These are phyloP conservation scores for Tanacetum coccineum DNA, from an alignment of 129 eudicot species.

Conservation along the genomic window DNA sequence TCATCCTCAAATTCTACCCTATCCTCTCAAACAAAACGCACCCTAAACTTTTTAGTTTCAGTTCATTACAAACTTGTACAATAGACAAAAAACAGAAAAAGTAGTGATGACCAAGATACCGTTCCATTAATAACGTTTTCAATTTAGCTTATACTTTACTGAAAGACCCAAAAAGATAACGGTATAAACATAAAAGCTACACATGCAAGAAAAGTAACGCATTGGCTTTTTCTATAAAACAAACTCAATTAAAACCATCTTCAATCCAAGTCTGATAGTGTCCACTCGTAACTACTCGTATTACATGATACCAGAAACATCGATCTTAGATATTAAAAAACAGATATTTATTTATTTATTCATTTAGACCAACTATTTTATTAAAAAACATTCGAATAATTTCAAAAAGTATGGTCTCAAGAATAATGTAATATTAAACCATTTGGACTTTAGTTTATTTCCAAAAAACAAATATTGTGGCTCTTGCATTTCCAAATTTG, in stretches of 20 bases:
- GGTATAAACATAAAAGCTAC: background rate
- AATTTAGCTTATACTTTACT: background rate
- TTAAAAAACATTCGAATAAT: too few relatives aligned
- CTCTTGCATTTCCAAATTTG: conserved; percentile 24
- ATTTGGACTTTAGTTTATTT: conserved; percentile 29
- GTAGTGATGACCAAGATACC: background rate
- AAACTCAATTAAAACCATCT: too few relatives aligned
- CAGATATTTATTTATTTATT: background rate
- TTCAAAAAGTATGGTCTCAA: too few relatives aligned
- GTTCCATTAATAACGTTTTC: background rate
- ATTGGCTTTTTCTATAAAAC: too few relatives aligned
- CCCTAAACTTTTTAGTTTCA: background rate
- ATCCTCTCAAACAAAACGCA: too few relatives aligned
- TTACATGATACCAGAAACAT: too few relatives aligned
- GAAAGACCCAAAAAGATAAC: background rate
- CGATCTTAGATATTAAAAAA: too few relatives aligned
- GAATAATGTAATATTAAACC: background rate
- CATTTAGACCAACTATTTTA: background rate
- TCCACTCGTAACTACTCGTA: too few relatives aligned
- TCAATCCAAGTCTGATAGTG: too few relatives aligned
- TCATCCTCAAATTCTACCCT: too few relatives aligned
- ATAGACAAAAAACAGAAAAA: background rate
- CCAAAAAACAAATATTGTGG: conserved; percentile 34
- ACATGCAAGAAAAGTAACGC: too few relatives aligned
- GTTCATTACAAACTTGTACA: background rate